Evolutionary conservation across 805 yeast genomes (phyloP), one percentile per base, ranked within the genome.

Genomic region (Metschnikowia cerradonensis): DNA sequence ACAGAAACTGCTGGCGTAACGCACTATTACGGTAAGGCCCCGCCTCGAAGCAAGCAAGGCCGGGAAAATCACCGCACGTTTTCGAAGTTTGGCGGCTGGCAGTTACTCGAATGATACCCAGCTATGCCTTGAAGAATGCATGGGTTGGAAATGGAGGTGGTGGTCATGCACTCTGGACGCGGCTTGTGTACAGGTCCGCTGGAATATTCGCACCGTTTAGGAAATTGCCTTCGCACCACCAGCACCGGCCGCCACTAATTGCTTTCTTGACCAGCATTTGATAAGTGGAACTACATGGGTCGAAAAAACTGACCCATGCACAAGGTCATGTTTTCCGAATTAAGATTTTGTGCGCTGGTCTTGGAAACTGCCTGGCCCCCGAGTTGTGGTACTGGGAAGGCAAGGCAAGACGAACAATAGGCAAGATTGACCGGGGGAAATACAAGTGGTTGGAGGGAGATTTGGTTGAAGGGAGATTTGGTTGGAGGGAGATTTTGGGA

Each of bases 121-220:
- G 6, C 26, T 6, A 42, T 22, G 45, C 45, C 22, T 10, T 6
- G 47, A 44, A 44, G 33, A 4, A 34, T 17, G 33, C 15, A 15
- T 8, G 3, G 17, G 15, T 13, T 15, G 34, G 47, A 17, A 3
- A 5, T 7, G 6, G 4, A 26, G 30, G 10, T 26, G 30, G 30
- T 10, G 11, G 11, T 11, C 33, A 22, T 19, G 41, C 31, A 15
- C 14, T 1, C 15, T 37, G 30, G n/a, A 30, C 31, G 30, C 42
- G 37, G 42, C 32, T 8, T 37, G 15, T 14, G 19, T 45, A 20
- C 48, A 45, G 48, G 42, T 7, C 17, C 26, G 48, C 48, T 45
- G 48, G 48, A 15, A 15, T 20, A 8, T 45, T 35, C 41, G 36
- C 36, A 36, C 48, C 36, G 19, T 26, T 45, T 45, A 20, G 48